phyloP scores from a whole-genome alignment of 2,329 filamentous ascomycete genomes.

The Verticillium albo-atrum region DNA sequence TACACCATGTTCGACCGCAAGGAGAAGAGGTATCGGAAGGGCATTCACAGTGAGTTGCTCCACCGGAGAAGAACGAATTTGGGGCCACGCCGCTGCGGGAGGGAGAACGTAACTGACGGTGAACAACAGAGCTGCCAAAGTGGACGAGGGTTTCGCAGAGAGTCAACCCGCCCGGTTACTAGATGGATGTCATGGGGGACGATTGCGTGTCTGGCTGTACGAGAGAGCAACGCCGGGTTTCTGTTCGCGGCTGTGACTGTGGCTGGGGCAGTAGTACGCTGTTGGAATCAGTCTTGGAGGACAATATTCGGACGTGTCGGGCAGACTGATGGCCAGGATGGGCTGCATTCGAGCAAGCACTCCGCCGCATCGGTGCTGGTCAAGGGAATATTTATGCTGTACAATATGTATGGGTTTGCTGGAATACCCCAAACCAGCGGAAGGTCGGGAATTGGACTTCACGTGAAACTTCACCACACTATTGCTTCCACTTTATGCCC shows the following conservation, averaged over 20 bases:
- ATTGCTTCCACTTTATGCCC: background rate
- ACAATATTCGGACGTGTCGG: background rate
- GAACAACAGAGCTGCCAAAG: conserved; percentile 71
- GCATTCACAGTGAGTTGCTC: conserved; percentile 94
- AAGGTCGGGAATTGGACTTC: background rate
- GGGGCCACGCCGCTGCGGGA: too few species aligned
- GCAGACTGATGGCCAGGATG: background rate
- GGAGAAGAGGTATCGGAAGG: conserved; percentile 92
- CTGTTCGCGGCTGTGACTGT: background rate
- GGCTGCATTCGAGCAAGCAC: background rate
- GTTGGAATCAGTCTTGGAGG: background rate
- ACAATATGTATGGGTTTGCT: background rate
- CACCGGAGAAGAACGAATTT: too few species aligned
- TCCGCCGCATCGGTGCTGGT: background rate
- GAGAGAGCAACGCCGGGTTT: background rate
- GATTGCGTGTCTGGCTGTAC: background rate
- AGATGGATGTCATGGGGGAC: conserved; percentile 22
- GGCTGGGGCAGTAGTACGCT: background rate
- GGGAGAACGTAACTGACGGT: background rate
- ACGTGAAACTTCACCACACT: background rate
- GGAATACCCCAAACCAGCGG: background rate
- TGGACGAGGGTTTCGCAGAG: conserved; percentile 95
- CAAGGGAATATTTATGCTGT: background rate
- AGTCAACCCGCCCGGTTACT: conserved; percentile 92
- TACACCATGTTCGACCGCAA: conserved; percentile 98